Percentiles rank a stretch among this genome's conserved stretches.
phyloP scores from a whole-genome alignment of 2,329 filamentous ascomycete genomes.

The Aschersonia sp. region DNA sequence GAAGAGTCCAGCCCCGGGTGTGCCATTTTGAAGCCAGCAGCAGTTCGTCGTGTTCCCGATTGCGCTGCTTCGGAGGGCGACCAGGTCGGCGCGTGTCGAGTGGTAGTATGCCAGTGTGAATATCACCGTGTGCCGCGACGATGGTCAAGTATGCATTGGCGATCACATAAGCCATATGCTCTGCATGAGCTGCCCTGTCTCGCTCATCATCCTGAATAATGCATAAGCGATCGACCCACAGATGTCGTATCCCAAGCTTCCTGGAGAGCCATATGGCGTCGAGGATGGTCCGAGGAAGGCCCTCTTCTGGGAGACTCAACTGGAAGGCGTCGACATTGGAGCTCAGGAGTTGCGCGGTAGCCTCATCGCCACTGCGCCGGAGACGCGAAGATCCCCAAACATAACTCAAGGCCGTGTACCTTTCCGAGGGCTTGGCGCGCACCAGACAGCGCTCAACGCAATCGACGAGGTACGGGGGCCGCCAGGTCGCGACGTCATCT shows the following conservation, averaged over 20 bases:
- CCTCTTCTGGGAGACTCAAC: constrained; percentile 19
- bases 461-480: constrained; percentile 26
- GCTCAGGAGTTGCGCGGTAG: constrained; percentile 16
- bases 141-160: constrained; percentile 29
- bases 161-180: constrained; percentile 30
- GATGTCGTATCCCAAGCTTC: constrained; percentile 25
- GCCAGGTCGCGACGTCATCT: constrained; percentile 17
- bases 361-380: constrained; percentile 12
- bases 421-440: constrained; percentile 20
- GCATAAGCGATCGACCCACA: constrained; percentile 32
- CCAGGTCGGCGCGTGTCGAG: constrained; percentile 19
- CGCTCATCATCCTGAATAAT: constrained; percentile 28
- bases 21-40: constrained; percentile 24
- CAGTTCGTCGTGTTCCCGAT: constrained; percentile 21
- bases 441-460: constrained; percentile 23
- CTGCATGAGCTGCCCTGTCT: constrained; percentile 23
- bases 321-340: constrained; percentile 22
- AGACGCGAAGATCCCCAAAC: constrained; percentile 21
- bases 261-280: constrained; percentile 29
- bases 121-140: constrained; percentile 25
- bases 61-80: constrained; percentile 11
- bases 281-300: constrained; percentile 25
- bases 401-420: constrained; percentile 31
- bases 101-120: constrained; percentile 20
- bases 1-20: constrained; percentile 26